Evolutionary conservation across 805 yeast genomes (phyloP).

Genomic region (Suhomyces tanzawaensis): DNA sequence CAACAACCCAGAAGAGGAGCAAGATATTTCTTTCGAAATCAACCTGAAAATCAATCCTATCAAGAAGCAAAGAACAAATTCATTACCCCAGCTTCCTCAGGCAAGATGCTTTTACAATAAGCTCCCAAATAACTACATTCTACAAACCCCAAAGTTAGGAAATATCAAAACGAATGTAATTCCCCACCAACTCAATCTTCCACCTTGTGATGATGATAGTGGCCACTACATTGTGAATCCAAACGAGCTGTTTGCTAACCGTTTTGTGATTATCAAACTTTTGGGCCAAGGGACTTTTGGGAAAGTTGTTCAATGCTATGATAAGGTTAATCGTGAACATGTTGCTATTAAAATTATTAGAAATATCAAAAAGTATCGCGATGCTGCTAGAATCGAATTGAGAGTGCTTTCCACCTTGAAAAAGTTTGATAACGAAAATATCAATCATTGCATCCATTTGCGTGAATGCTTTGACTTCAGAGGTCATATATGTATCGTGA

Average conservation of each 20-base stretch:
- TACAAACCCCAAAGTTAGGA: conserved; percentile 39
- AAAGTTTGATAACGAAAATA: conserved; percentile 63
- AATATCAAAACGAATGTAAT: conserved; percentile 38
- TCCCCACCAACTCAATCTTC: conserved; percentile 28
- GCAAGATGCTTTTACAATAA: conserved; percentile 41
- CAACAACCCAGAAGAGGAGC: conserved; percentile 20
- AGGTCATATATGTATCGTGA: conserved; percentile 91
- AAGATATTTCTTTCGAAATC: conserved; percentile 1
- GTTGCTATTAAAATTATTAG: conserved; percentile 93
- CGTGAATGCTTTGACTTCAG: conserved; percentile 89
- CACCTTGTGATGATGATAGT: conserved; percentile 61
- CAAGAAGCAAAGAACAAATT: conserved; percentile 41
- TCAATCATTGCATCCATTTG: conserved; percentile 78
- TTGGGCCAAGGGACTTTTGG: conserved; percentile 95
- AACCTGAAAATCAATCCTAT: conserved; percentile 8
- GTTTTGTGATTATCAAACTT: conserved; percentile 64
- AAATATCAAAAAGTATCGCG: conserved; percentile 90
- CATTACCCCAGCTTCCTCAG: conserved; percentile 46
- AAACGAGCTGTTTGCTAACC: conserved; percentile 65
- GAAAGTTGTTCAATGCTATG: conserved; percentile 82
- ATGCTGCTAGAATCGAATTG: conserved; percentile 90
- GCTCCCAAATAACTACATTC: conserved; percentile 34
- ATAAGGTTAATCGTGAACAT: conserved; percentile 51
- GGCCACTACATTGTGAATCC: conserved; percentile 69
- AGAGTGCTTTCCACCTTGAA: conserved; percentile 75